Percentiles rank a stretch among this genome's conserved stretches.
Evolutionary conservation across 2,329 filamentous ascomycete species (phyloP).

Genomic region (Alternaria postmessia): DNA sequence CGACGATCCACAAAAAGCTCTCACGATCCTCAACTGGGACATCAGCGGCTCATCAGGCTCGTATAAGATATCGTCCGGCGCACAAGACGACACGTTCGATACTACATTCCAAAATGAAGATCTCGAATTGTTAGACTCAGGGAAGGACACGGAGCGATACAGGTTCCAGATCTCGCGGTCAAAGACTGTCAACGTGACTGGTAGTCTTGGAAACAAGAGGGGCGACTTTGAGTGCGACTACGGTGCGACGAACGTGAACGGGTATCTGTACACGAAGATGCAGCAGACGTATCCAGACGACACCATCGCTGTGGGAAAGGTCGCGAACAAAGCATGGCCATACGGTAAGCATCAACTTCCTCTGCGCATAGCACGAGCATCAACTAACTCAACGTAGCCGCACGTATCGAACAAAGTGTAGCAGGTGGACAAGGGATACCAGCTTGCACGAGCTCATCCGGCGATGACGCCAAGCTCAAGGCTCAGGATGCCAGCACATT

Average conservation of each 20-base stretch:
- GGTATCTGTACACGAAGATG: constrained; percentile 67
- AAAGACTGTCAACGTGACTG: constrained; percentile 62
- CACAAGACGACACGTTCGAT: constrained; percentile 61
- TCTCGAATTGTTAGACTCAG: constrained; percentile 60
- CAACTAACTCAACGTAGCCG: constrained; percentile 48
- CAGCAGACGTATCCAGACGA: constrained; percentile 50
- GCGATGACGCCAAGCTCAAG: constrained; percentile 47
- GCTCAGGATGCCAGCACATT: constrained; percentile 45
- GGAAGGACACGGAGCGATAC: constrained; percentile 63
- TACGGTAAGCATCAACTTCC: constrained; percentile 33
- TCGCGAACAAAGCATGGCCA: constrained; percentile 46
- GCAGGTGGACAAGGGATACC: constrained; percentile 60
- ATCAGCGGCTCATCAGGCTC: constrained; percentile 55
- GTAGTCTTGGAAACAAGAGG: constrained; percentile 55
- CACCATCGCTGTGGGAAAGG: constrained; percentile 35
- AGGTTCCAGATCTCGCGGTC: constrained; percentile 64
- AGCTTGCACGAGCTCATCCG: constrained; percentile 59
- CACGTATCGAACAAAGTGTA: constrained; percentile 64
- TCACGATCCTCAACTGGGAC: constrained; percentile 69
- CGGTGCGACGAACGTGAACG: constrained; percentile 63
- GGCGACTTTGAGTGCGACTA: constrained; percentile 65
- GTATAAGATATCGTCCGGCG: constrained; percentile 65
- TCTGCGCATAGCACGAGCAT: neutral
- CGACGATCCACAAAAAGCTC: constrained; percentile 49
- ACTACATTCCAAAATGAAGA: constrained; percentile 64